Percentiles rank a stretch among this genome's conserved stretches.
Evolutionary conservation across 106 monocot species (phyloP).

Genomic region (Triglochin maritima): DNA sequence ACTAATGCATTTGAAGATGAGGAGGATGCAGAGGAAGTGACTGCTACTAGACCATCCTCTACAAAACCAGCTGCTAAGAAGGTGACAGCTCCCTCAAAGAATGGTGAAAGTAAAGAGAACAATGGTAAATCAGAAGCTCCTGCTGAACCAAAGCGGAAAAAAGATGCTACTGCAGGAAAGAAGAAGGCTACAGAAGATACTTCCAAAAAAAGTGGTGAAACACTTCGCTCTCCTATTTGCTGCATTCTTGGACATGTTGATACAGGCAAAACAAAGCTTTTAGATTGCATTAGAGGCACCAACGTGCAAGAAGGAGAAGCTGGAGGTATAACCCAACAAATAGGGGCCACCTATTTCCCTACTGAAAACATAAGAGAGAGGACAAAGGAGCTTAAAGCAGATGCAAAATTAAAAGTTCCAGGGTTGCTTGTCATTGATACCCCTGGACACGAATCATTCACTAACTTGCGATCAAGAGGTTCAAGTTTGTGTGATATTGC

Average conservation of each 20-base stretch:
- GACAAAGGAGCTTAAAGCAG: constrained; percentile 86
- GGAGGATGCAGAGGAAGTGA: constrained; percentile 38
- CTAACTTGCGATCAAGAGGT: constrained; percentile 90
- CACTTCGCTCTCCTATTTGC: constrained; percentile 89
- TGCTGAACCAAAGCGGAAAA: constrained; percentile 14
- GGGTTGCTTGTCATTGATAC: constrained; percentile 99
- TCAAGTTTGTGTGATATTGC: constrained; percentile 97
- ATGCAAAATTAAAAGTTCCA: constrained; percentile 85
- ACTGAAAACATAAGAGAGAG: constrained; percentile 94
- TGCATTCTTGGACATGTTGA: constrained; percentile 99
- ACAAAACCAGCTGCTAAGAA: constrained; percentile 37
- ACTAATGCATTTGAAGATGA: constrained; percentile 71
- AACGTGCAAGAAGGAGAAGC: constrained; percentile 97
- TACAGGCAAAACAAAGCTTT: constrained; percentile 94
- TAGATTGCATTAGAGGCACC: constrained; percentile 88
- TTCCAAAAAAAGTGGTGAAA: constrained; percentile 24
- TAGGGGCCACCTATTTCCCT: constrained; percentile 95
- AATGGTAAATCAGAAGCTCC: constrained; percentile 6
- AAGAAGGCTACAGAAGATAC: constrained; percentile 20
- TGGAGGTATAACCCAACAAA: constrained; percentile 98
- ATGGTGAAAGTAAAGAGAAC: constrained; percentile 16
- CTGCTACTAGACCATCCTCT: neutral
- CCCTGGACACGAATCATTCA: constrained; percentile 93
- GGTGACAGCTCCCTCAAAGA: constrained; percentile 18
- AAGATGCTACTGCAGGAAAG: constrained; percentile 29